These are phyloP conservation scores for Epichloe hybrida DNA, from an alignment of 2,329 filamentous ascomycete species.

Conservation along the genomic window DNA sequence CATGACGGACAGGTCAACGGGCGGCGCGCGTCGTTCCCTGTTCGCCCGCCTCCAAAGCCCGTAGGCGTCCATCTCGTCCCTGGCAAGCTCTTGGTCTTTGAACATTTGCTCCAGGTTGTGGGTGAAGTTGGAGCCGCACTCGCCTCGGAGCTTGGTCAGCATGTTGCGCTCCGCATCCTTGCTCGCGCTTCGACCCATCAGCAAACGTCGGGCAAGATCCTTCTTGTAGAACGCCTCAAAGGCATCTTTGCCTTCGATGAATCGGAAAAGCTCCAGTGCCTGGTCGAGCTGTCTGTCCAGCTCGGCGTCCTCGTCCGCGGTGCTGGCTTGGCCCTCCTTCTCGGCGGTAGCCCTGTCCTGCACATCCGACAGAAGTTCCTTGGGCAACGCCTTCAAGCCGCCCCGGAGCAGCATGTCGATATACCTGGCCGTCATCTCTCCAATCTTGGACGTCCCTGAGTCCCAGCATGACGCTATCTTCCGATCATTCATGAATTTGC, in stretches of 20 bases:
- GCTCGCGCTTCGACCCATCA: slow-evolving; percentile 87
- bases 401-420: slow-evolving; percentile 80
- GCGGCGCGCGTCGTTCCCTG: slow-evolving; percentile 26
- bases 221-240: slow-evolving; percentile 99
- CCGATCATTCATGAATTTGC: slow-evolving; percentile 83
- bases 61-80: slow-evolving; percentile 87
- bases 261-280: slow-evolving; percentile 86
- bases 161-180: slow-evolving; percentile 93
- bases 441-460: slow-evolving; percentile 82
- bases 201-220: slow-evolving; percentile 73
- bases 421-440: slow-evolving; percentile 97
- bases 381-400: slow-evolving; percentile 71
- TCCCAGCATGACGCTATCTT: slow-evolving; percentile 59
- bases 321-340: slow-evolving; percentile 49
- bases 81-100: slow-evolving; percentile 87
- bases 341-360: slow-evolving; percentile 45
- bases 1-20: slow-evolving; percentile 61
- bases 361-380: slow-evolving; percentile 48
- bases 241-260: slow-evolving; percentile 92
- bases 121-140: slow-evolving; percentile 89
- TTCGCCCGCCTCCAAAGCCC: slow-evolving; percentile 51
- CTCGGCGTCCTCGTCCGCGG: slow-evolving; percentile 80
- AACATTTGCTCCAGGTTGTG: slow-evolving; percentile 99
- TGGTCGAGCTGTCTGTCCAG: slow-evolving; percentile 86
- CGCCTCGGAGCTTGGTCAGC: slow-evolving; percentile 78